These are phyloP conservation scores for Warburgia ugandensis DNA, from an alignment of 164 flowering plant species.

Conservation along the genomic window DNA sequence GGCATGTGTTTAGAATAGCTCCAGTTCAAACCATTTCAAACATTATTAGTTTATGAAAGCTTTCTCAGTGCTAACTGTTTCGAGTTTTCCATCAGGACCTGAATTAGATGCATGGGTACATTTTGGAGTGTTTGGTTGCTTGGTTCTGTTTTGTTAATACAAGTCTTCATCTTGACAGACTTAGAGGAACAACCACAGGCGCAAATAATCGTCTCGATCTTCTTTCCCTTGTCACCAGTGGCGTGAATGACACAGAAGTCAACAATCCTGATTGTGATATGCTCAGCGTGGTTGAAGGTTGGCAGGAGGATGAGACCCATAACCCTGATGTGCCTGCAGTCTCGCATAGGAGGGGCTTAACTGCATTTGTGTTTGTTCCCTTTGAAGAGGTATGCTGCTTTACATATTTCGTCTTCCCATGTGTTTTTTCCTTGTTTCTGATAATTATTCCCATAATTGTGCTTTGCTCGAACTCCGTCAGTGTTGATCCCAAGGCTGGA, in stretches of 20 bases:
- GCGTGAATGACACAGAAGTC: conserved; percentile 53
- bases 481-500: too few relatives aligned
- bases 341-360: conserved; percentile 77
- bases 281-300: conserved; percentile 70
- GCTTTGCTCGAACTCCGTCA: too few relatives aligned
- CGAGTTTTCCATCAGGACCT: too few relatives aligned
- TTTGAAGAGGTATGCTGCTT: conserved; percentile 66
- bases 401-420: not conserved
- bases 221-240: conserved; percentile 83
- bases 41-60: too few relatives aligned
- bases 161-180: conserved; percentile 29
- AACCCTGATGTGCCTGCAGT: conserved; percentile 93
- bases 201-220: conserved; percentile 93
- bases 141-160: not conserved
- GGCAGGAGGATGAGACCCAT: conserved; percentile 91
- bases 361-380: conserved; percentile 85
- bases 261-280: conserved; percentile 48
- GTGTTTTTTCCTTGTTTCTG: not conserved
- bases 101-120: too few relatives aligned
- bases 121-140: not conserved
- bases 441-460: not conserved
- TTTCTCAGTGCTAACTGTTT: too few relatives aligned
- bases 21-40: not conserved
- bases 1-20: not conserved
- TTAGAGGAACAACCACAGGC: conserved; percentile 79